A percentile compares a stretch with the other conserved stretches of the same genome.
phyloP scores from a whole-genome alignment of 2,329 filamentous ascomycete species.

The Phaeophleospora eucalypticola region DNA sequence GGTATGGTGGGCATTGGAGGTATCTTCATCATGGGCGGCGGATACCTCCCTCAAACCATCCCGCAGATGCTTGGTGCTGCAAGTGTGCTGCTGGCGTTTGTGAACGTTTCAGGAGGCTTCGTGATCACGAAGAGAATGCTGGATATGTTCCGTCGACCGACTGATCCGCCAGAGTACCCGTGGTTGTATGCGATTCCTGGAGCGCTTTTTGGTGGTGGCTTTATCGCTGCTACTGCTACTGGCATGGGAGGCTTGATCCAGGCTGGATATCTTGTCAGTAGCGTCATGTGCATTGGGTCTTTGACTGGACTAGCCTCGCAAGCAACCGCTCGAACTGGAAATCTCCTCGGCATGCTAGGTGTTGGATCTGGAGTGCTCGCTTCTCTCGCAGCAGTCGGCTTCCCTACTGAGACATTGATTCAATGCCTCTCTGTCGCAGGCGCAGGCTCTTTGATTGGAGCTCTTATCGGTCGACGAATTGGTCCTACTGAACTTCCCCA shows the following conservation, averaged over 20 bases:
- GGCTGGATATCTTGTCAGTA: constrained; percentile 81
- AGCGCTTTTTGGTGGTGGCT: constrained; percentile 73
- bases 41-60: constrained; percentile 70
- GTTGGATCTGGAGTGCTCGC: constrained; percentile 79
- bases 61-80: constrained; percentile 73
- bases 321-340: constrained; percentile 76
- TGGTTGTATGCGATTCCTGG: constrained; percentile 81
- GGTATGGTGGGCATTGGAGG: constrained; percentile 85
- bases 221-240: constrained; percentile 72
- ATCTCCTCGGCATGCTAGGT: constrained; percentile 80
- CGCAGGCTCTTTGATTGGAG: constrained; percentile 64
- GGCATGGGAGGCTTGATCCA: constrained; percentile 81
- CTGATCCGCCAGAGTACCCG: constrained; percentile 81
- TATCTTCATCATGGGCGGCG: constrained; percentile 82
- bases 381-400: constrained; percentile 75
- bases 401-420: constrained; percentile 70
- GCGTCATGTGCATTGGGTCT: constrained; percentile 78
- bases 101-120: constrained; percentile 85
- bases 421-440: constrained; percentile 77
- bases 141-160: constrained; percentile 83
- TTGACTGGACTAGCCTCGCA: constrained; percentile 79
- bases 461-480: constrained; percentile 78
- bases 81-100: constrained; percentile 79
- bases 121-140: constrained; percentile 92
- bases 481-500: constrained; percentile 85